Conservation (phyloP, 139 green algal species). For the Picochlorum sp. region DNA sequence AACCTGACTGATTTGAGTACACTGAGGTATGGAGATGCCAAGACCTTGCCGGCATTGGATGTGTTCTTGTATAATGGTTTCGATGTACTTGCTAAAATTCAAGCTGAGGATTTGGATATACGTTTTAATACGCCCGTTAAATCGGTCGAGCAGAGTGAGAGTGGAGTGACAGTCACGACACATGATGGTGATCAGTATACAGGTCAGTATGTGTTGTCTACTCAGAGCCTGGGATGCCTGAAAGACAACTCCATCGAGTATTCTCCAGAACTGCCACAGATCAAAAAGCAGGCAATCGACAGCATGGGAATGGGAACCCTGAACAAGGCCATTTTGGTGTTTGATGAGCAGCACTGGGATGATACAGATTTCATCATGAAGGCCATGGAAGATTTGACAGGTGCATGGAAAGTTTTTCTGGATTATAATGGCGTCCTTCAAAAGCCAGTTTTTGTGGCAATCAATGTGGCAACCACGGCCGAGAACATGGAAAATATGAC, state of each 20-base stretch:
- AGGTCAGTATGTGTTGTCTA: constrained; percentile 48
- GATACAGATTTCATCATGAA: constrained; percentile 45
- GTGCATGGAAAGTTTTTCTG: constrained; percentile 20
- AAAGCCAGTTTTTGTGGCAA: constrained; percentile 33
- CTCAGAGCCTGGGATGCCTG: constrained; percentile 47
- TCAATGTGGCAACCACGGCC: constrained; percentile 39
- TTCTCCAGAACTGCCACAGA: constrained; percentile 37
- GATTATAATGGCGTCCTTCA: constrained; percentile 1
- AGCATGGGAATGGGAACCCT: constrained; percentile 44
- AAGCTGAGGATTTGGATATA: constrained; percentile 41
- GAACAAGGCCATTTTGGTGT: constrained; percentile 59
- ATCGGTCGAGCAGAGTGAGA: background rate
- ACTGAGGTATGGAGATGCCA: constrained; percentile 25
- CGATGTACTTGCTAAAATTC: constrained; percentile 6
- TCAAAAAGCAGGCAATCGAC: constrained; percentile 43
- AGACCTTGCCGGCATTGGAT: constrained; percentile 33
- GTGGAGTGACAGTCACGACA: constrained; percentile 2
- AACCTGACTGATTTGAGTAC: constrained; percentile 23
- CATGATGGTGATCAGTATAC: constrained; percentile 13
- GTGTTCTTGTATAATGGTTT: constrained; percentile 37
- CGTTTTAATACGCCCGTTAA: constrained; percentile 21
- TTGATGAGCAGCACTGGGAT: constrained; percentile 56
- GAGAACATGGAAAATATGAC: constrained; percentile 22
- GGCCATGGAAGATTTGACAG: constrained; percentile 10
- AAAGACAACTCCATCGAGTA: constrained; percentile 43